Evolutionary conservation across 129 eudicot species (phyloP).

Genomic region (Solidago caesia): DNA sequence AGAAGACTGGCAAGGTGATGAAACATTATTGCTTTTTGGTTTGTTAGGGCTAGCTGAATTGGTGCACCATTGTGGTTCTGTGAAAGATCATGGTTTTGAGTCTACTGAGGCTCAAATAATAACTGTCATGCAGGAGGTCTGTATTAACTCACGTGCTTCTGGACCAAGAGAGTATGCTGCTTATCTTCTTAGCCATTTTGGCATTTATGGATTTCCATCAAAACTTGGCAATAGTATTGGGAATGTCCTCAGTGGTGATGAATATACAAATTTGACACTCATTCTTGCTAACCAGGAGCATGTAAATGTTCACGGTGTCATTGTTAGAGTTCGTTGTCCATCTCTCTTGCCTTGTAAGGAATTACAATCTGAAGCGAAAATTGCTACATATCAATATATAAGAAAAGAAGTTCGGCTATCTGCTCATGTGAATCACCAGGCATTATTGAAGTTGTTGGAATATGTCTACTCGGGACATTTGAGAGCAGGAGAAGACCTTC

Average conservation of each 20-base stretch:
- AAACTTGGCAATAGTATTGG: constrained; percentile 57
- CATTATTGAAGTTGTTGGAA: constrained; percentile 63
- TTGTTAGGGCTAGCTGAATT: constrained; percentile 69
- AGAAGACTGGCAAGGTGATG: constrained; percentile 85
- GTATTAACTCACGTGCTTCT: constrained; percentile 42
- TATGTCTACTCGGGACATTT: constrained; percentile 72
- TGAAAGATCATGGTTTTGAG: constrained; percentile 23
- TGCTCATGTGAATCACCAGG: constrained; percentile 60
- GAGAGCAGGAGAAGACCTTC: constrained; percentile 51
- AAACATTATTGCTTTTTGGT: constrained; percentile 51
- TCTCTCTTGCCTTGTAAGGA: constrained; percentile 53
- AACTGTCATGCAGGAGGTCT: constrained; percentile 42
- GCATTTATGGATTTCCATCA: constrained; percentile 65
- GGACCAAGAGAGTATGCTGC: constrained; percentile 75
- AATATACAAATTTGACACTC: constrained; percentile 57
- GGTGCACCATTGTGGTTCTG: constrained; percentile 39
- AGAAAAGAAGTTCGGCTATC: constrained; percentile 58
- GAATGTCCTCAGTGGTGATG: constrained; percentile 42
- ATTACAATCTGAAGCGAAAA: constrained; percentile 25
- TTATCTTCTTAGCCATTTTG: constrained; percentile 63
- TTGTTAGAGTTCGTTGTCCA: constrained; percentile 71
- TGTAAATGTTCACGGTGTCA: constrained; percentile 59
- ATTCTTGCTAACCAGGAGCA: constrained; percentile 48
- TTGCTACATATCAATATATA: constrained; percentile 16
- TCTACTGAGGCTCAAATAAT: constrained; percentile 44